Evolutionary conservation across 2,329 filamentous ascomycete genomes (phyloP), one percentile per base, ranked within the genome.

Genomic region (Fusarium ambrosium): DNA sequence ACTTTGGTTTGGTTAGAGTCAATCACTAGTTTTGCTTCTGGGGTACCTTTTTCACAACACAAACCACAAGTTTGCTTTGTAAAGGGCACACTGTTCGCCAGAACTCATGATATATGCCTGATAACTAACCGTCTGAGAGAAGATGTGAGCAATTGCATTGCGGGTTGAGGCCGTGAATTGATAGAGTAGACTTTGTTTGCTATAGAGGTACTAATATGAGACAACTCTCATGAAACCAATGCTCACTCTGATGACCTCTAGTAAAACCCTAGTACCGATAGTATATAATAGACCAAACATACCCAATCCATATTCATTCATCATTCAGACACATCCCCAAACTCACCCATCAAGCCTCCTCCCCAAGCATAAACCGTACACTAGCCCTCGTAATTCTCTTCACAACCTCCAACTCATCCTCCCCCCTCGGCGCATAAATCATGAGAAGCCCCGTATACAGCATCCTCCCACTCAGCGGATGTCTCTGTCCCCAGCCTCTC

Each of bases 361-460:
- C 24, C 9, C 66, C 62, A 22, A 74, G 37, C 66, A 74, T 72
- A 4, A 74, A 74, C 45, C 39, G 39, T 6, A 45, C 37, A 36
- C 65, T 62, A 9, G 72, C 72, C 24, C 43, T 58, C 1, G 66
- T 75, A 18, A 75, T 68, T 0, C 20, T 36, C 51, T 75, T 51
- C 0, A 64, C 62, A 37, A 63, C n/a, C 34, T 66, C 62, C n/a
- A 74, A 24, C 39, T 74, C 72, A 2, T 62, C 55, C n/a, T 72
- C 34, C 6, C 24, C 60, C 24, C 69, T 66, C 3, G 72, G 72
- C n/a, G 72, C 72, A 45, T 74, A 74, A n/a, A 70, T 27, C 72
- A 73, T 75, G 32, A 70, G 14, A 18, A 72, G 45, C 10, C 72
- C 72, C 22, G 72, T 4, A n/a, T 74, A 74, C 37, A 74, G 22